A percentile compares a stretch with the other conserved stretches of the same genome.
phyloP scores from a whole-genome alignment of 2,329 filamentous ascomycete genomes.

The Fusarium circinatum region DNA sequence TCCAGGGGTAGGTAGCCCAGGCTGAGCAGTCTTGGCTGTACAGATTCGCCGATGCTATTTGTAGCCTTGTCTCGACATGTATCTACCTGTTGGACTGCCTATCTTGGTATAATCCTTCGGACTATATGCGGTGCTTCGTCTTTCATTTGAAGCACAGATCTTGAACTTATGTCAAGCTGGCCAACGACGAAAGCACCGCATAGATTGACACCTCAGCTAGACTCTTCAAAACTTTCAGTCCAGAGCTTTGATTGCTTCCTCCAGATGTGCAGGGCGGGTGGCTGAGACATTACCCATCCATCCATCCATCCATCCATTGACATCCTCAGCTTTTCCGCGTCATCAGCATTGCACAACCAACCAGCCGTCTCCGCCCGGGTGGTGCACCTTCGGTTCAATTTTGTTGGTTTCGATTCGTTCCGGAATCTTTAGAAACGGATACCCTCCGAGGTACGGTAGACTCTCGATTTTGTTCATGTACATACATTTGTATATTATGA shows the following conservation, averaged over 20 bases:
- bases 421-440: constrained; percentile 29
- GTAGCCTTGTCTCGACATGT: constrained; percentile 19
- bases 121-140: constrained; percentile 18
- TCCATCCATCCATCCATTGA: constrained; percentile 27
- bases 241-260: constrained; percentile 25
- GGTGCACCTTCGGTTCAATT: constrained; percentile 22
- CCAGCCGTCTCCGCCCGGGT: constrained; percentile 38
- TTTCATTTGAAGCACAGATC: constrained; percentile 5
- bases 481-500: constrained; percentile 26
- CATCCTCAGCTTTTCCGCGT: constrained; percentile 26
- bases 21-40: constrained; percentile 36
- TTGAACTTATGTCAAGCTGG: background rate
- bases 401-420: constrained; percentile 11
- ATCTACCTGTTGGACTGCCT: constrained; percentile 15
- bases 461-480: constrained; percentile 20
- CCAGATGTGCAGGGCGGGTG: background rate
- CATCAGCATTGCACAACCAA: constrained; percentile 23
- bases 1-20: constrained; percentile 36
- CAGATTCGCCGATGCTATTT: constrained; percentile 36
- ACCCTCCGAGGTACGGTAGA: constrained; percentile 26
- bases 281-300: constrained; percentile 36
- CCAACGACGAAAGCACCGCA: background rate
- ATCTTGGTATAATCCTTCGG: constrained; percentile 25
- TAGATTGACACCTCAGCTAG: background rate
- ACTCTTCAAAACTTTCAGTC: background rate